Base-by-base conservation (phyloP, 768 basidiomycete species). In the Roridomyces roridus region DNA sequence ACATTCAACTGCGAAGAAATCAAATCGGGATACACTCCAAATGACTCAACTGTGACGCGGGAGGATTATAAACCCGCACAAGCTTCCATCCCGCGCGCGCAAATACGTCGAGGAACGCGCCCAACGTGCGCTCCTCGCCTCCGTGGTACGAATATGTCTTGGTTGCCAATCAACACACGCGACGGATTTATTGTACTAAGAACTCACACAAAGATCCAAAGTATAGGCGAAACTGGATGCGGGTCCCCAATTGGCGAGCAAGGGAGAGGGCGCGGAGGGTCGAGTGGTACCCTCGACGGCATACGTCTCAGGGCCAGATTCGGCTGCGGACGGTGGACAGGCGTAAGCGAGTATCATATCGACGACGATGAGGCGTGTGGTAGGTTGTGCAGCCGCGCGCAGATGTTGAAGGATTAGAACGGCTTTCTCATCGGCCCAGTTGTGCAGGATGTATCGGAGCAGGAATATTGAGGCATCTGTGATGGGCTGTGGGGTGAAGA, bases 111-210 rank as follows among this genome's bases (percentile, higher is more conserved):
- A 36, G 34, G 25, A 54, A 54, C 2, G 41, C 51, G 3, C 37
- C 51, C n/a, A 59, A 18, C 12, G 57, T 54, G 40, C 57, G 46
- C 45, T 48, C 46, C 6, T 18, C 23, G 2, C 51, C 57, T 10
- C 57, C 51, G 2, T 53, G 37, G 4, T 46, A 21, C 17, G 40
- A 34, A 24, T 51, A 25, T 9, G 51, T 29, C 53, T 55, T 6
- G 8, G 6, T 2, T n/a, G n/a, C n/a, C n/a, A n/a, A n/a, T n/a
- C n/a, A n/a, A n/a, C n/a, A n/a, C n/a, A 18, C 20, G 5, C 9
- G 4, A 31, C 12, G 17, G 8, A 4, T 14, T 15, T 18, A 18
- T 7, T 20, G 18, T 20, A 3, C 8, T 11, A 17, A n/a, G 3
- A 7, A 20, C 51, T 0, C 2, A 53, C 51, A 0, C 39, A 43